phyloP scores from a whole-genome alignment of 306 rosid genomes.

The Glycine soja region DNA sequence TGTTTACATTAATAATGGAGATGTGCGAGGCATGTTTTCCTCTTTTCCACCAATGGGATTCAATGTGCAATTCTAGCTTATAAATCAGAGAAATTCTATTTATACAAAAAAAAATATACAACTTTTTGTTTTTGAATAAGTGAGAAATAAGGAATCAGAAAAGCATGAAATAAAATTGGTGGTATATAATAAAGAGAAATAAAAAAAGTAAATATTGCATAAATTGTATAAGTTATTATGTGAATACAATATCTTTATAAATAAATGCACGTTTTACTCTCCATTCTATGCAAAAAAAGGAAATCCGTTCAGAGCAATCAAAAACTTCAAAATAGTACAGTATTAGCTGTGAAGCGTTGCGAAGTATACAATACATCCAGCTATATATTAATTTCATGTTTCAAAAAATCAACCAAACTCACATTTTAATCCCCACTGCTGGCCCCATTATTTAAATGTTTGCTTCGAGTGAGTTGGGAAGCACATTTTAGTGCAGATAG shows the following conservation, averaged over 20 bases:
- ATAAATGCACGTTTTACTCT: neutral
- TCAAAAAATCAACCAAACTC: constrained; percentile 24
- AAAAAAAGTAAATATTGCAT: no score
- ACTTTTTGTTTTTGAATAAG: neutral
- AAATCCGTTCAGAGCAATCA: constrained; percentile 26
- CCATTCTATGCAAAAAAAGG: neutral
- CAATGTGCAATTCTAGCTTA: constrained; percentile 35
- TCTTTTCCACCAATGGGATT: constrained; percentile 48
- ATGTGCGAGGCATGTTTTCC: constrained; percentile 53
- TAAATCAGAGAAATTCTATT: neutral
- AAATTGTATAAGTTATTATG: neutral
- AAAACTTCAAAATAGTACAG: constrained; percentile 25
- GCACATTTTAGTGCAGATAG: constrained; percentile 39
- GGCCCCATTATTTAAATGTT: constrained; percentile 35
- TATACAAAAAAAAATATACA: no score
- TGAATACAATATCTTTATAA: neutral
- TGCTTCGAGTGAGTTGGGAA: constrained; percentile 46
- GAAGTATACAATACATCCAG: constrained; percentile 36
- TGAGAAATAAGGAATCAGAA: neutral
- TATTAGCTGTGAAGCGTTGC: constrained; percentile 39
- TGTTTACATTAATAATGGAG: constrained; percentile 37
- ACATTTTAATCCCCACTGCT: neutral
- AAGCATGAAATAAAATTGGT: neutral
- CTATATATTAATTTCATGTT: constrained; percentile 21
- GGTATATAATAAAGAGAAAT: neutral